Base-by-base conservation (phyloP, 2,329 filamentous ascomycete genomes). In the Chrysoporthe cubensis region DNA sequence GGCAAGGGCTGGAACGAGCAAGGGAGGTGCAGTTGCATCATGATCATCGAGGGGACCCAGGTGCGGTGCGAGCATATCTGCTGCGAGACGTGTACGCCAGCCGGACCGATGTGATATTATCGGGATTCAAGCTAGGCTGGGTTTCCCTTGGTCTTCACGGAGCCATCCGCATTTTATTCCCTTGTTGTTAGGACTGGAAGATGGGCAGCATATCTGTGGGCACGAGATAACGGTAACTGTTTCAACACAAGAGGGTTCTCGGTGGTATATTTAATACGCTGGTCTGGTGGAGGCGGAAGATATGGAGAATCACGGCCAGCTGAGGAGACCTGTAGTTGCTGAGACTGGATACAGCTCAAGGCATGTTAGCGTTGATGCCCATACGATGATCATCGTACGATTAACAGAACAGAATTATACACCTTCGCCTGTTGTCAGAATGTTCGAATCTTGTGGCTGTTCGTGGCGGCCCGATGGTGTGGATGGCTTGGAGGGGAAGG, bases 1-100 rank as follows among this genome's bases (percentile, higher is more conserved):
- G 84, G 84, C 40, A 85, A 85, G 72, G 77, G 78, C n/a, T 81
- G 81, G 78, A 86, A 87, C 72, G 78, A 79, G 57, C 76, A 77
- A 37, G 84, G 83, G 4, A 80, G 83, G 37, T 86, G 84, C 75
- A 80, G 80, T 71, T 84, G 83, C 73, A 76, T 84, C 74, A 85
- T 86, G 84, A 81, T 85, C 65, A 79, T 82, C 60, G 82, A 85
- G 54, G 81, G 83, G 21, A 81, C 79, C 66, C 75, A 80, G 70
- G 83, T 83, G 67, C 80, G 79, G 65, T 87, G 84, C 72, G 83
- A 85, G 74, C 84, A 86, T 71, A 83, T 87, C 50, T 86, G 84
- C 76, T 86, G 84, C 76, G 75, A 79, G 66, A 81, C 78, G 54
- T 86, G 84, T 74, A 79, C 82, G 72, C 78, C 82, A 56, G 80